Evolutionary conservation across 495 filamentous ascomycete species (phyloP).

Genomic region (Choiromyces venosus): DNA sequence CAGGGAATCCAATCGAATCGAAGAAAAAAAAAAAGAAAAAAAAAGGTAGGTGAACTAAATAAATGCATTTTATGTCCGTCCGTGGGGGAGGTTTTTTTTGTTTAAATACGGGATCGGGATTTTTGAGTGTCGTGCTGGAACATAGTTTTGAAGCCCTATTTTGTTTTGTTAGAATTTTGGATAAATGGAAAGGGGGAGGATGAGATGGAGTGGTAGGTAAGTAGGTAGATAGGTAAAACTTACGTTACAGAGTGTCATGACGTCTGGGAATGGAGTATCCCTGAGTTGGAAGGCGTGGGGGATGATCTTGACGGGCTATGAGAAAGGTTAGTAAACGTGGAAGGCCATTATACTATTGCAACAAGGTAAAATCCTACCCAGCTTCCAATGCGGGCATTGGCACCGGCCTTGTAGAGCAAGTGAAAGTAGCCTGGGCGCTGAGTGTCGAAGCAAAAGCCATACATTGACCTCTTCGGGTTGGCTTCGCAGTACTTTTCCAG

Average conservation of each 20-base stretch:
- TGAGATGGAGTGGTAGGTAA: too few relatives aligned
- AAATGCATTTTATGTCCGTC: background rate
- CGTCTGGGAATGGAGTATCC: constrained; percentile 82
- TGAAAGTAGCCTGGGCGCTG: constrained; percentile 91
- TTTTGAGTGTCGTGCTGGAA: constrained; percentile 37
- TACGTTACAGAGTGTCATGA: constrained; percentile 86
- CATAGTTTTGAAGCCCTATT: constrained; percentile 42
- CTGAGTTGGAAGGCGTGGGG: constrained; percentile 84
- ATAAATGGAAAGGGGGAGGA: background rate
- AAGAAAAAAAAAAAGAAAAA: too few relatives aligned
- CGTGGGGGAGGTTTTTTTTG: too few relatives aligned
- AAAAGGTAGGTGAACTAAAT: background rate
- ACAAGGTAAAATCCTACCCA: constrained; percentile 50
- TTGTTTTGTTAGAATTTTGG: constrained; percentile 4
- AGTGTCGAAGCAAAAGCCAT: constrained; percentile 87
- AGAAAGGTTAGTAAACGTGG: background rate
- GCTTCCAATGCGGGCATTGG: constrained; percentile 60
- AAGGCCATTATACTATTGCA: background rate
- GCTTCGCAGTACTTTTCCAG: constrained; percentile 89
- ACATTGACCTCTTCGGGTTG: constrained; percentile 87
- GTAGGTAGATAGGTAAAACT: constrained; percentile 12
- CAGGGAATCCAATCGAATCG: background rate
- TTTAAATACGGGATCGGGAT: constrained; percentile 29
- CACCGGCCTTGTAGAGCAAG: constrained; percentile 90
- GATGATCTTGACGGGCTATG: constrained; percentile 69